These are phyloP conservation scores for Fusarium hostae DNA, from an alignment of 2,329 filamentous ascomycete species.

Conservation along the genomic window DNA sequence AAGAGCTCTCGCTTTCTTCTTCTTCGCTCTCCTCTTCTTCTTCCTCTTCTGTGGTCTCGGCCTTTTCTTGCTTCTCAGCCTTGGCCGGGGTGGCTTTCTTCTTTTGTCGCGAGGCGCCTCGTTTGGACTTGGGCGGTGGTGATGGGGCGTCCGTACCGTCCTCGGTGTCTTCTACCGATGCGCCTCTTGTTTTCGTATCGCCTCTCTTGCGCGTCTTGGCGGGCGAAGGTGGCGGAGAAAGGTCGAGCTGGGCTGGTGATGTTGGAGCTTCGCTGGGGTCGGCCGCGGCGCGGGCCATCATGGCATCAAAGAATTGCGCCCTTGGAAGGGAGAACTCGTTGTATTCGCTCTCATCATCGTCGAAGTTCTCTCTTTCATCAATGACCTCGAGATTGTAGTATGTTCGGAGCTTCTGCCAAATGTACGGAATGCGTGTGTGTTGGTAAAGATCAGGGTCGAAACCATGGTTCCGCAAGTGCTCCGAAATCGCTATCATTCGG, in stretches of 20 bases:
- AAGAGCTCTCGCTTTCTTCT: constrained; percentile 50
- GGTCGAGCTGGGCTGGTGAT: constrained; percentile 59
- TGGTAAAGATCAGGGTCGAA: constrained; percentile 74
- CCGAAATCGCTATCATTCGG: constrained; percentile 86
- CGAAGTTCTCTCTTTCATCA: constrained; percentile 82
- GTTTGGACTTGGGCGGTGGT: constrained; percentile 52
- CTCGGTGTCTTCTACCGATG: constrained; percentile 62
- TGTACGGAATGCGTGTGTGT: constrained; percentile 89
- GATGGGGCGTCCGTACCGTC: constrained; percentile 56
- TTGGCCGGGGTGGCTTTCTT: constrained; percentile 59
- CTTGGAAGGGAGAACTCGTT: constrained; percentile 72
- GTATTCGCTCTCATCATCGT: constrained; percentile 70
- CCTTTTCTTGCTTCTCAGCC: constrained; percentile 52
- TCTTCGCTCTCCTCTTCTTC: constrained; percentile 52
- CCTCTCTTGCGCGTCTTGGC: constrained; percentile 60
- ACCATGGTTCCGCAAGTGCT: constrained; percentile 82
- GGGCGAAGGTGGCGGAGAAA: constrained; percentile 48
- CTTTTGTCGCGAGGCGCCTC: constrained; percentile 56
- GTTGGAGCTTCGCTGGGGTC: constrained; percentile 60
- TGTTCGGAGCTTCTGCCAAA: constrained; percentile 87
- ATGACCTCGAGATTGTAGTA: constrained; percentile 88
- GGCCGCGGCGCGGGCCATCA: constrained; percentile 58
- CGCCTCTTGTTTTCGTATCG: constrained; percentile 53
- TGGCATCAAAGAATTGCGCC: constrained; percentile 58
- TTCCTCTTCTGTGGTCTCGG: constrained; percentile 48